Percentiles rank a stretch among this genome's conserved stretches.
Evolutionary conservation across 108 stramenopile genomes (phyloP).

Genomic region (Cyclotella sp.): DNA sequence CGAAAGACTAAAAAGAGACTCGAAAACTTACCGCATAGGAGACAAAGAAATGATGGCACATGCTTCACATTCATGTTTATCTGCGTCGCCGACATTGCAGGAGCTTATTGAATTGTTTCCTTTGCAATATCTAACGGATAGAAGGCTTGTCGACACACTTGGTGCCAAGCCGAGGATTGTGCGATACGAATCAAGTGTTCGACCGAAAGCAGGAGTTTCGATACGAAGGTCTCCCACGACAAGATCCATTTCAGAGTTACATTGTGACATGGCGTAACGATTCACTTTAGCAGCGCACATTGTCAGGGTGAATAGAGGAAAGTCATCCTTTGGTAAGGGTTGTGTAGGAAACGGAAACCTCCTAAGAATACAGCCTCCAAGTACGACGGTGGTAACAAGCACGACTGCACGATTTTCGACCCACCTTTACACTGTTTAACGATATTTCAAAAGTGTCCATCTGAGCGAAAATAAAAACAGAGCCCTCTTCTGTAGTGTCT

Average conservation of each 20-base stretch:
- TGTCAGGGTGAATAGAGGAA: slow-evolving; percentile 74
- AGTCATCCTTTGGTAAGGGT: slow-evolving; percentile 56
- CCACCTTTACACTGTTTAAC: slow-evolving; percentile 66
- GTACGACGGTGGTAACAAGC: neutral
- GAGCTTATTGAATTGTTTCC: slow-evolving; percentile 58
- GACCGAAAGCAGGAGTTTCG: slow-evolving; percentile 42
- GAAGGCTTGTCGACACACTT: slow-evolving; percentile 64
- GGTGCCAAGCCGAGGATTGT: slow-evolving; percentile 81
- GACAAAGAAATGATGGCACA: slow-evolving; percentile 74
- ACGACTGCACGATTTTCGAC: neutral
- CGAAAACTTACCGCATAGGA: slow-evolving; percentile 56
- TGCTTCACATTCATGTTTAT: slow-evolving; percentile 56
- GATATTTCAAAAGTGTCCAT: slow-evolving; percentile 76
- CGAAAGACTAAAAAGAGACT: neutral
- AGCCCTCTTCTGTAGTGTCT: slow-evolving; percentile 9
- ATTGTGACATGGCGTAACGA: slow-evolving; percentile 32
- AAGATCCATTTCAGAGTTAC: slow-evolving; percentile 50
- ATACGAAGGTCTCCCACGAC: slow-evolving; percentile 74
- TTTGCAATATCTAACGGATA: slow-evolving; percentile 69
- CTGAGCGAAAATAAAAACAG: slow-evolving; percentile 63
- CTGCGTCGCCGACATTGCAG: slow-evolving; percentile 29
- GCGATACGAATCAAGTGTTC: slow-evolving; percentile 61
- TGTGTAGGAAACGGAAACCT: neutral
- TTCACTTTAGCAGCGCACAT: slow-evolving; percentile 66
- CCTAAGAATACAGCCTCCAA: neutral